Evolutionary conservation across 2,329 filamentous ascomycete genomes (phyloP).

Genomic region (Diaporthe longicolla): DNA sequence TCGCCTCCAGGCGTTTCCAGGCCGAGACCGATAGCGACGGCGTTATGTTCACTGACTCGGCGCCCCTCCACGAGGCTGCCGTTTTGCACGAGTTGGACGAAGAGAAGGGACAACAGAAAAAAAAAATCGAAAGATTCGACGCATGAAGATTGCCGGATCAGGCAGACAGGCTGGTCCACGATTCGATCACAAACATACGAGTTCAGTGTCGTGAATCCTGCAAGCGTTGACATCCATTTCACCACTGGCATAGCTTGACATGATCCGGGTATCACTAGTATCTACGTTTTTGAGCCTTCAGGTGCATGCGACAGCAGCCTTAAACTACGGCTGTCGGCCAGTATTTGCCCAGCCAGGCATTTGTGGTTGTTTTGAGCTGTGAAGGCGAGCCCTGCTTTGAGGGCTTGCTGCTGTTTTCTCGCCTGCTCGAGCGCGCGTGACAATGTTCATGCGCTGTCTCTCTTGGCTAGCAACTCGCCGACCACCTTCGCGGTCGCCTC

Average conservation of each 20-base stretch:
- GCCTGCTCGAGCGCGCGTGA: not conserved
- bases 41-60: slow-evolving; percentile 13
- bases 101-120: not conserved
- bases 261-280: slow-evolving; percentile 32
- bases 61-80: not conserved
- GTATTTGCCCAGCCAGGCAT: slow-evolving; percentile 50
- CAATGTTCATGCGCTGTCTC: slow-evolving; percentile 27
- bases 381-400: not conserved
- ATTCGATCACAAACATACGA: not conserved
- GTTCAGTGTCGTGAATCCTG: not conserved
- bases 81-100: not conserved
- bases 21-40: slow-evolving; percentile 21
- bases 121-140: not conserved
- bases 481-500: slow-evolving; percentile 73
- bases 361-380: no score
- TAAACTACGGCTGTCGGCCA: slow-evolving; percentile 54
- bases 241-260: not conserved
- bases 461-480: slow-evolving; percentile 53
- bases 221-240: not conserved
- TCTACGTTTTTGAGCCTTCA: not conserved
- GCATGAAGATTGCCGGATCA: not conserved
- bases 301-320: not conserved
- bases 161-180: not conserved
- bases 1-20: slow-evolving; percentile 4
- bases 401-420: not conserved